Evolutionary conservation across 2,329 filamentous ascomycete species (phyloP).

Genomic region (Penicillium nordicum): DNA sequence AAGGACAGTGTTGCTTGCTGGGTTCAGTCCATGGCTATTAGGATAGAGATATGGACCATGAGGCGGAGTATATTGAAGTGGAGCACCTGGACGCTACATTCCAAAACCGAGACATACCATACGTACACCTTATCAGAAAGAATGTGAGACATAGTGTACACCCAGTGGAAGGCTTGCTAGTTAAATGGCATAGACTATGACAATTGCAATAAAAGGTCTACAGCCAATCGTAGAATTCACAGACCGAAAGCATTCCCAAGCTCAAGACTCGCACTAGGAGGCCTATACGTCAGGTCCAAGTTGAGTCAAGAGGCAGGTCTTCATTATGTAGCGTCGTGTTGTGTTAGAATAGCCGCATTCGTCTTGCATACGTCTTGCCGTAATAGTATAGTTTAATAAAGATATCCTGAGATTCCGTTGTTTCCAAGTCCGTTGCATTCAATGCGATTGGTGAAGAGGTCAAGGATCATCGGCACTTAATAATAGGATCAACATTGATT

Average conservation of each 20-base stretch:
- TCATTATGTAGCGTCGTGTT: background rate
- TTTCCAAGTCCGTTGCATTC: background rate
- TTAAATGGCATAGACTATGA: background rate
- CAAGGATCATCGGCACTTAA: background rate
- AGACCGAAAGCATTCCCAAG: background rate
- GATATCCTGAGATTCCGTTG: background rate
- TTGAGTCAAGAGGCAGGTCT: background rate
- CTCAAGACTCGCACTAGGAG: background rate
- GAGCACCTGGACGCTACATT: slow-evolving; percentile 8
- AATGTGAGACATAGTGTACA: slow-evolving; percentile 9
- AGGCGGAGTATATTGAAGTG: background rate
- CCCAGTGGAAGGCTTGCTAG: slow-evolving; percentile 4
- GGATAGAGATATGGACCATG: background rate
- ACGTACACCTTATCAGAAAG: slow-evolving; percentile 14
- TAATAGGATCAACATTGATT: background rate
- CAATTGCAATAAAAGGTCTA: background rate
- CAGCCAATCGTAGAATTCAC: background rate
- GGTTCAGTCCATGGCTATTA: background rate
- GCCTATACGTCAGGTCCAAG: background rate
- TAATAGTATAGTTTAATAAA: too few relatives aligned
- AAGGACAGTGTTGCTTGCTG: too few relatives aligned
- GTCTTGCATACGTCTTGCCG: too few relatives aligned
- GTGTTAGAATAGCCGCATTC: too few relatives aligned
- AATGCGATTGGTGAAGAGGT: too few relatives aligned
- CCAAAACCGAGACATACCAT: slow-evolving; percentile 12